These are phyloP conservation scores for Russula vinacea DNA, from an alignment of 768 basidiomycete genomes.

Conservation along the genomic window DNA sequence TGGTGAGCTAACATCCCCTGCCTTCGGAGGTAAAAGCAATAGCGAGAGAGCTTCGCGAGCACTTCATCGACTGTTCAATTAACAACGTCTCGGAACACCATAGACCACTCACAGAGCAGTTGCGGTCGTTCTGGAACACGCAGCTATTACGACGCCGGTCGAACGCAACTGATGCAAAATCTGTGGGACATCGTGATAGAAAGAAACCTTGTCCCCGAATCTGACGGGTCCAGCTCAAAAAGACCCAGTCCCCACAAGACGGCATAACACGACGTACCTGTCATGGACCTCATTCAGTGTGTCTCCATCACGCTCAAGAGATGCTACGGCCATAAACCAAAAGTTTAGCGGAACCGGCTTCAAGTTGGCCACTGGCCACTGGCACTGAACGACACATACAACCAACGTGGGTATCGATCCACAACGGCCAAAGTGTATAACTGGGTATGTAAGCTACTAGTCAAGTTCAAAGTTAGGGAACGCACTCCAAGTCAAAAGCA, in stretches of 20 bases:
- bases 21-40: constrained; percentile 49
- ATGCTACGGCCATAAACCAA: constrained; percentile 39
- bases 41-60: constrained; percentile 72
- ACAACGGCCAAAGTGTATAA: constrained; percentile 83
- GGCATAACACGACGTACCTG: constrained; percentile 35
- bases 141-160: constrained; percentile 56
- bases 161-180: constrained; percentile 60
- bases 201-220: constrained; percentile 54
- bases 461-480: constrained; percentile 1
- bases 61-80: constrained; percentile 39
- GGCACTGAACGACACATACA: constrained; percentile 40
- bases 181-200: constrained; percentile 73
- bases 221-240: constrained; percentile 35
- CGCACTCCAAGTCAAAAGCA: constrained; percentile 81
- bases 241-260: background rate
- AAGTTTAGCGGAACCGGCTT: background rate
- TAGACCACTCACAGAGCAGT: constrained; percentile 55
- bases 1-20: constrained; percentile 35
- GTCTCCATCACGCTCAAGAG: constrained; percentile 49
- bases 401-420: constrained; percentile 78
- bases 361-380: background rate
- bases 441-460: constrained; percentile 39
- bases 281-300: constrained; percentile 51
- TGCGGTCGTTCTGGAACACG: constrained; percentile 70
- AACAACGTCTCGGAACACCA: background rate